These are phyloP conservation scores for Fusarium nodosum DNA, from an alignment of 2,329 filamentous ascomycete genomes.

Conservation along the genomic window DNA sequence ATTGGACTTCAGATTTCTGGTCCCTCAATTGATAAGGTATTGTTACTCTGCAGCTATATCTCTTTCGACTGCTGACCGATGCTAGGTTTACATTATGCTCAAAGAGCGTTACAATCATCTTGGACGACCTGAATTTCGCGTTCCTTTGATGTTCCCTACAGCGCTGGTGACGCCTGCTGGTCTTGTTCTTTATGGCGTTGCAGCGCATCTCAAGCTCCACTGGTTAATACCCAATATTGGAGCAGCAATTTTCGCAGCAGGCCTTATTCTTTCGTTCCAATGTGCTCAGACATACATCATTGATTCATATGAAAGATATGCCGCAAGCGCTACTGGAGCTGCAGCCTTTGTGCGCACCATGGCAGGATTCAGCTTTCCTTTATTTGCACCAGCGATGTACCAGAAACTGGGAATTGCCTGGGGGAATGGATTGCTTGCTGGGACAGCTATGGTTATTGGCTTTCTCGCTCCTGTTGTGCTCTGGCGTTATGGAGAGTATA, in stretches of 20 bases:
- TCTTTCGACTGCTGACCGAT: background rate
- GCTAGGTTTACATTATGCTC: slow-evolving; percentile 49
- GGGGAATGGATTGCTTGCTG: slow-evolving; percentile 57
- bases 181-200: slow-evolving; percentile 65
- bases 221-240: slow-evolving; percentile 72
- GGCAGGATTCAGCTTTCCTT: slow-evolving; percentile 68
- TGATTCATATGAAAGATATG: slow-evolving; percentile 61
- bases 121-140: slow-evolving; percentile 54
- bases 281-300: slow-evolving; percentile 71
- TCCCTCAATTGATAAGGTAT: slow-evolving; percentile 54
- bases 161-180: slow-evolving; percentile 61
- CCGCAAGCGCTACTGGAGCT: slow-evolving; percentile 62
- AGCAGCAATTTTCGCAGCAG: slow-evolving; percentile 60
- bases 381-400: slow-evolving; percentile 66
- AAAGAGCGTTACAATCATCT: slow-evolving; percentile 44
- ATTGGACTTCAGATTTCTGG: slow-evolving; percentile 68
- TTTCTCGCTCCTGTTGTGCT: slow-evolving; percentile 34
- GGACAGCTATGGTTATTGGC: slow-evolving; percentile 40
- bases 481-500: slow-evolving; percentile 41
- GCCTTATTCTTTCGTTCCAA: slow-evolving; percentile 69
- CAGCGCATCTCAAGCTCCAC: slow-evolving; percentile 57
- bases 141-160: slow-evolving; percentile 54
- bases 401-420: slow-evolving; percentile 59
- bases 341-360: slow-evolving; percentile 68
- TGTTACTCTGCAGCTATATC: rapidly evolving